Conservation (phyloP, 345 rosid genomes). For the Dimocarpus longan region DNA sequence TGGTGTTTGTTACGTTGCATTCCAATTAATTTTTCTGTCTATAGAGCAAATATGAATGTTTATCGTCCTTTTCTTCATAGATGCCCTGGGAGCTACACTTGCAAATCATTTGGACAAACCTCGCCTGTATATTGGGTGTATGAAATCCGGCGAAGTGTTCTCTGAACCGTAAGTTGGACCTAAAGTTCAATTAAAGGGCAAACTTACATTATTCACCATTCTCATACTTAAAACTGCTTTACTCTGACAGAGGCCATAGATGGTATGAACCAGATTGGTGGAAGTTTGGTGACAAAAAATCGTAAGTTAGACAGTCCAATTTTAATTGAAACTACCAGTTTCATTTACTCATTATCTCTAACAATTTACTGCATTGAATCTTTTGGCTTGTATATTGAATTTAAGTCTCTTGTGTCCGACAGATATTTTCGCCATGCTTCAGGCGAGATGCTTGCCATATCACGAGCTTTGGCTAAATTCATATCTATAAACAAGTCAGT, state of each 20-base stretch:
- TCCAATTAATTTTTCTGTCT: neutral
- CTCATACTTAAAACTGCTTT: constrained; percentile 14
- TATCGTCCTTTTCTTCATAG: constrained; percentile 32
- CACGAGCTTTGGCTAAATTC: constrained; percentile 67
- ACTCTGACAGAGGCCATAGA: constrained; percentile 56
- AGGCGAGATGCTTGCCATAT: constrained; percentile 75
- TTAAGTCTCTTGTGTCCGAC: constrained; percentile 20
- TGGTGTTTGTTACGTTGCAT: neutral
- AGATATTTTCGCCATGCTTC: constrained; percentile 84
- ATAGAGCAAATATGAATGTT: neutral
- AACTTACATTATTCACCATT: constrained; percentile 19
- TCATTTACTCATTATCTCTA: neutral
- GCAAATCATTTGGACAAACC: constrained; percentile 61
- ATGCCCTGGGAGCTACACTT: constrained; percentile 73
- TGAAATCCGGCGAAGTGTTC: constrained; percentile 81
- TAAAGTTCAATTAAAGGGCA: neutral
- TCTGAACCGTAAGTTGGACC: constrained; percentile 66
- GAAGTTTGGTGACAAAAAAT: constrained; percentile 86
- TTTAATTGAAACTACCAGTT: neutral
- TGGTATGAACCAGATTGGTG: constrained; percentile 98
- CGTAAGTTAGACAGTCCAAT: constrained; percentile 45
- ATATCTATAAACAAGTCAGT: constrained; percentile 68
- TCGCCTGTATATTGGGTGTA: constrained; percentile 81
- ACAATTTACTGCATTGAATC: neutral
- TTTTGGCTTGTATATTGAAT: neutral